Evolutionary conservation across 2,329 filamentous ascomycete species (phyloP), one percentile per base, ranked within the genome.

Genomic region (Mycosphaerella sp.): DNA sequence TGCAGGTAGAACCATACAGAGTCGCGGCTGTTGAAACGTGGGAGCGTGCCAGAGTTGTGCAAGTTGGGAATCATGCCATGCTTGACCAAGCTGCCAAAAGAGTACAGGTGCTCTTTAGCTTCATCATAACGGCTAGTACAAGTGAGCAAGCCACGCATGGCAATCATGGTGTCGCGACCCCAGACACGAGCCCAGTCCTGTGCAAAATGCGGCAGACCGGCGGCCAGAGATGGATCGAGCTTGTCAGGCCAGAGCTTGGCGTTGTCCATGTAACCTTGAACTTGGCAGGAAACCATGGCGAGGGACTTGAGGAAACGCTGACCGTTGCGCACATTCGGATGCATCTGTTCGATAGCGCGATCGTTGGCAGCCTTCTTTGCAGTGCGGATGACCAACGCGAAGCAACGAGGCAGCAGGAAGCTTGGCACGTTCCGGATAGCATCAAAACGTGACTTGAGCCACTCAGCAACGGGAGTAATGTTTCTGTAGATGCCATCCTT

Each of bases 1-100:
- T 98, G 93, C 45, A 98, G 71, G 75, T 94, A 95, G 76, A 97
- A 98, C 93, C 93, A 98, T 37, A 96, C 82, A 0, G 93, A 95
- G 70, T 98, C 93, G 54, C 93, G 81, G 39, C 93, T 90, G 68
- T 98, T 98, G 74, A 97, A 98, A 21, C 93, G 80, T 2, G 93
- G 93, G 13, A 84, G 78, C 54, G 85, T 87, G 6, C 93, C 90
- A 53, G 87, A 88, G 58, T 89, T 85, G 12, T 98, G 77, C 16
- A 98, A 77, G 64, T 98, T 98, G 12, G 93, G 93, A 51, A 98
- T 90, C 89, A 97, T 95, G 44, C 93, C 93, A 63, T 98, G 93
- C 75, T 98, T 98, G 60, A 98, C 74, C 9, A 98, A 90, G 66
- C 89, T 95, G 2, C 87, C 90, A 71, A 98, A 98, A 7, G 90